Evolutionary conservation across 1,139 yeast species (phyloP).

Genomic region (Sugiyamaella pinicola): DNA sequence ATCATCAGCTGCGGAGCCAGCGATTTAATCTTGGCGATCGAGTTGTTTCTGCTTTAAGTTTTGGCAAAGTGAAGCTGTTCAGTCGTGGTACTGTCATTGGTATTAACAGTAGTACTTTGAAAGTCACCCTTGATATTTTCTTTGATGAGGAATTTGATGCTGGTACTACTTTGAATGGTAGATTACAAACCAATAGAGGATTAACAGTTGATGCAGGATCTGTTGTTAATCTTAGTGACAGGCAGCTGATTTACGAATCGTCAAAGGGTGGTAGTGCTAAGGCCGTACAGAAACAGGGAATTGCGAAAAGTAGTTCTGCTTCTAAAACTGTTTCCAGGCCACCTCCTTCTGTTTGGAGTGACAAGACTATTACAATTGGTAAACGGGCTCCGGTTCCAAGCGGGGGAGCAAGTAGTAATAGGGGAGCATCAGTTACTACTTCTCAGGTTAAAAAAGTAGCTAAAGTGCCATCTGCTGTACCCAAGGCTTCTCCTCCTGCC

Average conservation of each 20-base stretch:
- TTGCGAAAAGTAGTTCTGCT: background rate
- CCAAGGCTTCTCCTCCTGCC: slow-evolving; percentile 1
- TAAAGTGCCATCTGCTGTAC: slow-evolving; percentile 3
- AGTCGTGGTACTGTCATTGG: slow-evolving; percentile 92
- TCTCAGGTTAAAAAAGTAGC: background rate
- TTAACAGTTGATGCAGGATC: slow-evolving; percentile 78
- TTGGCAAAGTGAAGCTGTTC: slow-evolving; percentile 87
- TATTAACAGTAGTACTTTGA: slow-evolving; percentile 60
- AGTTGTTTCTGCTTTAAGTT: slow-evolving; percentile 78
- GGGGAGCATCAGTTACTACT: slow-evolving; percentile 2
- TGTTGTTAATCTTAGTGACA: slow-evolving; percentile 72
- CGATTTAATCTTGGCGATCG: slow-evolving; percentile 85
- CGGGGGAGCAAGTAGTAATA: background rate
- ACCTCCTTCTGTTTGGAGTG: slow-evolving; percentile 8
- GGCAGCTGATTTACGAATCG: slow-evolving; percentile 76
- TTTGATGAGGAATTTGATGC: slow-evolving; percentile 84
- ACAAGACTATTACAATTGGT: slow-evolving; percentile 3
- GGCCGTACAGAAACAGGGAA: background rate
- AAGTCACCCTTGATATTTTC: slow-evolving; percentile 63
- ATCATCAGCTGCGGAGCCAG: slow-evolving; percentile 73
- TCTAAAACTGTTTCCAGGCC: background rate
- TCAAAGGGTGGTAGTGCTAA: slow-evolving; percentile 22
- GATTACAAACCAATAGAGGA: slow-evolving; percentile 78
- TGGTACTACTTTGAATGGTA: slow-evolving; percentile 80
- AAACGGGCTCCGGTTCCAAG: background rate